These are phyloP conservation scores for Phanerodontia chrysosporium DNA, from an alignment of 768 basidiomycete species.

Conservation along the genomic window DNA sequence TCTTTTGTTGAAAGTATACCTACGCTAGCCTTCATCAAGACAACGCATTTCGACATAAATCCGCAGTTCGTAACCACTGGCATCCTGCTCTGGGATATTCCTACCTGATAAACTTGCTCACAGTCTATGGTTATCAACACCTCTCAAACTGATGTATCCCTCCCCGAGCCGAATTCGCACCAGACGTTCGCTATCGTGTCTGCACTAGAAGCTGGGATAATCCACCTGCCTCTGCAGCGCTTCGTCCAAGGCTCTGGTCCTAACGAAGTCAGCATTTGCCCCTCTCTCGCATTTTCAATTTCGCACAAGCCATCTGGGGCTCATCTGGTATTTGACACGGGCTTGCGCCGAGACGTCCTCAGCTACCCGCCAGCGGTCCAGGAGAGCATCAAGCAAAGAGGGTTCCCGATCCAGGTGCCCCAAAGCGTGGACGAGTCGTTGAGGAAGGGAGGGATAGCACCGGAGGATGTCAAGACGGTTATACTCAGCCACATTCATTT, in stretches of 20 bases:
- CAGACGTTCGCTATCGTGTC: conserved; percentile 54
- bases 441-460: conserved; percentile 40
- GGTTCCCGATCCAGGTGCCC: conserved; percentile 46
- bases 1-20: too few species aligned
- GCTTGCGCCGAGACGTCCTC: conserved; percentile 39
- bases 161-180: conserved; percentile 36
- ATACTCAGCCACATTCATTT: conserved; percentile 54
- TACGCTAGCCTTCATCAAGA: too few species aligned
- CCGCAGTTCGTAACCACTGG: too few species aligned
- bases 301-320: conserved; percentile 39
- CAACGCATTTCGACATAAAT: too few species aligned
- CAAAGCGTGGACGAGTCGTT: conserved; percentile 42
- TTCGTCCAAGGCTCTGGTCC: conserved; percentile 22
- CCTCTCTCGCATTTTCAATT: conserved; percentile 50
- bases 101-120: too few species aligned
- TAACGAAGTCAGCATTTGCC: conserved; percentile 20
- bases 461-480: conserved; percentile 32
- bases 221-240: conserved; percentile 38
- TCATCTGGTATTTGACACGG: conserved; percentile 50
- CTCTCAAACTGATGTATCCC: conserved; percentile 7
- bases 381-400: conserved; percentile 29
- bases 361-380: background rate
- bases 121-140: too few species aligned
- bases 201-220: conserved; percentile 48
- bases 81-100: too few species aligned